A percentile compares a stretch with the other conserved stretches of the same genome.
Conservation (phyloP, 257 asterid genomes). For the Solanum dulcamara region DNA sequence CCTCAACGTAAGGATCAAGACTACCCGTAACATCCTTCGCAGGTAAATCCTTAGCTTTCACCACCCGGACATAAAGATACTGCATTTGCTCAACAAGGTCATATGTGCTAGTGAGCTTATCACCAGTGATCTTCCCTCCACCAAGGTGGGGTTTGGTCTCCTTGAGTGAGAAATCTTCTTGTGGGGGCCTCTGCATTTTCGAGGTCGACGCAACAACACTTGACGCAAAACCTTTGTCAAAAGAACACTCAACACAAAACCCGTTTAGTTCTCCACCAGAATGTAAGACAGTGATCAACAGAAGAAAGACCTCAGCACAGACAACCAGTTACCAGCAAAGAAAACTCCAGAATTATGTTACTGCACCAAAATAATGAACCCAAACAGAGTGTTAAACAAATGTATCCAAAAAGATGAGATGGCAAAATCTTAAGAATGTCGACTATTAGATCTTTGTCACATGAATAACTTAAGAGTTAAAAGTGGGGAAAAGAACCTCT, state of each 20-base stretch:
- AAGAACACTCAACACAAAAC: not conserved
- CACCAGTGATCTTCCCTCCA: conserved; percentile 32
- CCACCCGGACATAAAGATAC: conserved; percentile 41
- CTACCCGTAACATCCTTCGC: conserved; percentile 39
- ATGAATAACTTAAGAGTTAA: not conserved
- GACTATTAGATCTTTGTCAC: not conserved
- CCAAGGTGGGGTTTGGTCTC: conserved; percentile 47
- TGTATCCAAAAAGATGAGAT: not conserved
- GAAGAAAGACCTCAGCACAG: not conserved
- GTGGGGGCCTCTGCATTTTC: conserved; percentile 36
- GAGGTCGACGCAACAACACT: not conserved
- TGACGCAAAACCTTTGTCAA: not conserved
- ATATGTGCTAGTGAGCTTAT: conserved; percentile 44
- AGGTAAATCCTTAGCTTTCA: conserved; percentile 34
- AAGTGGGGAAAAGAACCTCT: not conserved
- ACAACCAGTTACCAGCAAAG: not conserved
- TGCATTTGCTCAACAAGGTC: conserved; percentile 51
- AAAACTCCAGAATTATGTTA: not conserved
- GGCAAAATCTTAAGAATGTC: not conserved
- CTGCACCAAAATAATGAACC: not conserved
- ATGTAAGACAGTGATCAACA: not conserved
- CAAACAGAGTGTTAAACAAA: not conserved
- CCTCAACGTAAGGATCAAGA: conserved; percentile 45
- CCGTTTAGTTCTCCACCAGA: not conserved
- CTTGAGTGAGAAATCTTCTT: conserved; percentile 34